Conservation (phyloP, 129 eudicot species). For the Flaveria ramosissima region DNA sequence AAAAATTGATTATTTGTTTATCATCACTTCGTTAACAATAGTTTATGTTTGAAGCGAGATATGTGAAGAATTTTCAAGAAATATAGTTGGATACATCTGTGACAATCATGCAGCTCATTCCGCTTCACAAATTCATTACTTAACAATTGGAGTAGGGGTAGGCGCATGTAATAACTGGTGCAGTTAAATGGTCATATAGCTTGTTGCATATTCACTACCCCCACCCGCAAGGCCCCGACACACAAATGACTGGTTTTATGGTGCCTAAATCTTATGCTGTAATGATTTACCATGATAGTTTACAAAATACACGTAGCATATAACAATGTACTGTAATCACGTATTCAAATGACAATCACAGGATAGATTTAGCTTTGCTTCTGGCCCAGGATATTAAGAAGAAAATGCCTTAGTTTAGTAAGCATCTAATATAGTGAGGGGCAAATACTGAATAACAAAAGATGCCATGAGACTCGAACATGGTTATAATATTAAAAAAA, state of each 20-base stretch:
- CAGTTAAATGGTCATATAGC: background rate
- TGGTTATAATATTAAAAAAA: too few species aligned
- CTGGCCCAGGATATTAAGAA: background rate
- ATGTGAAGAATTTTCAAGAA: background rate
- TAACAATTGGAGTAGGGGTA: background rate
- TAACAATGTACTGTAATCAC: background rate
- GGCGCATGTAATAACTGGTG: background rate
- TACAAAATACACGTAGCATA: background rate
- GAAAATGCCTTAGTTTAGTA: background rate
- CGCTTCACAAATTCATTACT: background rate
- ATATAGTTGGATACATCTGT: background rate
- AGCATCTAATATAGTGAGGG: background rate
- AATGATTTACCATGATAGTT: background rate
- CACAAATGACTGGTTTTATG: background rate
- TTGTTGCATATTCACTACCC: background rate
- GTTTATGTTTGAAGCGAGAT: background rate
- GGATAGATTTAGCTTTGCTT: background rate
- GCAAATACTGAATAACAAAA: background rate
- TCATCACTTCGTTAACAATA: background rate
- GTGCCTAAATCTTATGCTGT: background rate
- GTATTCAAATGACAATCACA: background rate
- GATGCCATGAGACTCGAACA: too few species aligned
- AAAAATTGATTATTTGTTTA: background rate
- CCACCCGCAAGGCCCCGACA: background rate
- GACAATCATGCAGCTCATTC: constrained; percentile 1